Evolutionary conservation across 768 basidiomycete genomes (phyloP), one percentile per base, ranked within the genome.

Genomic region (Boletus reticuloceps): DNA sequence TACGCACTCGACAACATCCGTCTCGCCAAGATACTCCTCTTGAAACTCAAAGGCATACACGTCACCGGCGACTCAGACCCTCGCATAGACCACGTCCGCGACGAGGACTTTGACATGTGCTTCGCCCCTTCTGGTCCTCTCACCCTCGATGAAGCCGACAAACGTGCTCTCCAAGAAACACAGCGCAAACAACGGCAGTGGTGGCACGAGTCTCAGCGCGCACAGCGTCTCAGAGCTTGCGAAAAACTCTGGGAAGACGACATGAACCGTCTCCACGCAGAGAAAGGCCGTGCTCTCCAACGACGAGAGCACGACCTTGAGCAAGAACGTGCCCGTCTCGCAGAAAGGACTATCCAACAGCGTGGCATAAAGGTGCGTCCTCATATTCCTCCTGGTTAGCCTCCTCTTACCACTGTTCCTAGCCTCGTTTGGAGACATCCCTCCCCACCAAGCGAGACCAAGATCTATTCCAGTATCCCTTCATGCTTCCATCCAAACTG

Each of bases 1-100:
- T 87, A 87, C 62, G 83, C 85, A 0, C 74, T 77, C 58, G 85
- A 88, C 66, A 75, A 88, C 72, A 81, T 88, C 53, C 84, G 81
- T 55, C 78, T 82, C 56, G 85, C 86, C 43, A 84, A 83, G 72
- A 74, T 82, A 29, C 77, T 88, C 12, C 75, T 85, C n/a, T 72
- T 88, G 47, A 77, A 79, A 20, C 79, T 86, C 60, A 80, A 67
- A 9, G 85, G 85, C 58, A 78, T 86, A 51, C 78, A 85, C 55
- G 81, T 86, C 65, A 73, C 77, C 11, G 75, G 77, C 13, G 80
- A 82, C 68, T 69, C 79, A 56, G 85, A 86, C 68, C 84, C 86
- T 1, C 79, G 84, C 44, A 85, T 87, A 49, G 82, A 79, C 43
- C 73, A 77, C 17, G 84, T 88, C 44, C 77, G 75, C 58, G 77